phyloP scores from a whole-genome alignment of 352 stramenopile species.

The Aphanomyces invadans region DNA sequence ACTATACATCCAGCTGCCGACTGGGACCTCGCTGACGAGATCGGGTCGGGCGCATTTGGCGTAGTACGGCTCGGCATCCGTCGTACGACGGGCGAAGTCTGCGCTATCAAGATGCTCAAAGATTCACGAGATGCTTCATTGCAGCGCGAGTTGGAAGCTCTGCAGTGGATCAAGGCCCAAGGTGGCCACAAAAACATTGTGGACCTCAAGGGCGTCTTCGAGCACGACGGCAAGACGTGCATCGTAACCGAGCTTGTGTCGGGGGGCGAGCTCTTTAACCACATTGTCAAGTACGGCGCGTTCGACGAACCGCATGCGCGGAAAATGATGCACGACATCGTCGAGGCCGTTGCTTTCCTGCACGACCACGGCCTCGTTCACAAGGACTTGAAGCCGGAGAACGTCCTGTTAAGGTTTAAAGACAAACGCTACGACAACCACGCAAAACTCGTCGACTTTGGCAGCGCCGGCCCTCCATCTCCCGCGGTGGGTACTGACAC shows the following conservation, averaged over 20 bases:
- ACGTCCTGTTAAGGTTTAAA: conserved; percentile 51
- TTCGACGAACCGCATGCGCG: conserved; percentile 45
- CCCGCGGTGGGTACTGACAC: conserved; percentile 30
- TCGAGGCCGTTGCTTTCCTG: conserved; percentile 56
- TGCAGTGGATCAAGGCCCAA: conserved; percentile 64
- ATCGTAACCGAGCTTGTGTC: conserved; percentile 82
- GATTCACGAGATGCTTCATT: conserved; percentile 41
- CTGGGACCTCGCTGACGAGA: conserved; percentile 34
- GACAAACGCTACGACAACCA: conserved; percentile 32
- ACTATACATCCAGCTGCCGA: not conserved
- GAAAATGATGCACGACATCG: conserved; percentile 46
- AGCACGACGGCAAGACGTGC: conserved; percentile 56
- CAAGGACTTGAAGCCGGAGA: conserved; percentile 80
- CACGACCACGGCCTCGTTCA: conserved; percentile 64
- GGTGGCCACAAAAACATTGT: conserved; percentile 84
- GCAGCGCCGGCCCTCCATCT: conserved; percentile 52
- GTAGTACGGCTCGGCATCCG: conserved; percentile 61
- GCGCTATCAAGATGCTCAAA: conserved; percentile 62
- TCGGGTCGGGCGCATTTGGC: conserved; percentile 61
- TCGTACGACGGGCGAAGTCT: conserved; percentile 56
- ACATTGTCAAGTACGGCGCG: conserved; percentile 67
- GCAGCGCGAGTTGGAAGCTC: conserved; percentile 57
- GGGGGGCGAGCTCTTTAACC: conserved; percentile 87
- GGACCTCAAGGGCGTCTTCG: conserved; percentile 72
- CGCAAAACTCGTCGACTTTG: conserved; percentile 72